These are phyloP conservation scores for Skeletonema marinoi DNA, from an alignment of 108 stramenopile genomes.

Conservation along the genomic window DNA sequence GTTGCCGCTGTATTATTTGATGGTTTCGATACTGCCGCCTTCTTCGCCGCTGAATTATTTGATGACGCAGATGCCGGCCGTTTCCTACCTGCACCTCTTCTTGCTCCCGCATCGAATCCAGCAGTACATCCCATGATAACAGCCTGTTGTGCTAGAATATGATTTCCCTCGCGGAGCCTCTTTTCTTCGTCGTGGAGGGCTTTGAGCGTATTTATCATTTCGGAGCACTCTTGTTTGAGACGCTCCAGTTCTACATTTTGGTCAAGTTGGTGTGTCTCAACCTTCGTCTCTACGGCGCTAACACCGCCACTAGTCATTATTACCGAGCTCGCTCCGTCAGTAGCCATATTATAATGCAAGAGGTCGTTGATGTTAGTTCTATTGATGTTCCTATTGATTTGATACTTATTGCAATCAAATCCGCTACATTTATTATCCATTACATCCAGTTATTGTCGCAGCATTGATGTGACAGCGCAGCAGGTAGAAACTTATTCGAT, in stretches of 20 bases:
- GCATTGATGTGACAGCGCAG: too few species aligned
- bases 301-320: not conserved
- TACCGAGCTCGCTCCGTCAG: not conserved
- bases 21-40: not conserved
- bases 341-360: not conserved
- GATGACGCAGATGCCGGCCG: not conserved
- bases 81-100: slow-evolving; percentile 9
- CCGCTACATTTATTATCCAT: too few species aligned
- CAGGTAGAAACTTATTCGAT: too few species aligned
- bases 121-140: slow-evolving; percentile 22
- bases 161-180: slow-evolving; percentile 20
- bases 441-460: too few species aligned
- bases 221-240: slow-evolving; percentile 28
- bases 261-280: not conserved
- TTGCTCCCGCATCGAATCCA: slow-evolving; percentile 20
- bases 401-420: too few species aligned
- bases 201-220: slow-evolving; percentile 23
- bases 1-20: not conserved
- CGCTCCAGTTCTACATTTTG: slow-evolving; percentile 4
- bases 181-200: slow-evolving; percentile 32
- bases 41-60: not conserved
- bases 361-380: too few species aligned
- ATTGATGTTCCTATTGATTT: too few species aligned
- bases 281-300: not conserved
- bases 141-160: slow-evolving; percentile 31